Evolutionary conservation across 2,329 filamentous ascomycete genomes (phyloP).

Genomic region (Xylaria sp.): DNA sequence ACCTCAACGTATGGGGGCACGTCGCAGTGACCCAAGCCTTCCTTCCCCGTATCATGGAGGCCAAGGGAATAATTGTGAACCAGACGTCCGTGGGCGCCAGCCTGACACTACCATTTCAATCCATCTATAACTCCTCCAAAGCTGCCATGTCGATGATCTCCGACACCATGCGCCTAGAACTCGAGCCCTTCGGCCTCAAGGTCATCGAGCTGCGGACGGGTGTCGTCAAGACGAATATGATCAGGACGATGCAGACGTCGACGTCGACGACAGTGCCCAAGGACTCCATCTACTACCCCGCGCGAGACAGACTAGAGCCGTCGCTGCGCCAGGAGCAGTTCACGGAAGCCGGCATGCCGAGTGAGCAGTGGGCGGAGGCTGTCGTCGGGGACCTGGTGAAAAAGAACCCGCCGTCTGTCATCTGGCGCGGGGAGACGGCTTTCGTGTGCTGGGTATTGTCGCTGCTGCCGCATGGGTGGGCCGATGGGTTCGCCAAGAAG

Average conservation of each 20-base stretch:
- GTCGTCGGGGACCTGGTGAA: constrained; percentile 4
- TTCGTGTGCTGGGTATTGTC: constrained; percentile 5
- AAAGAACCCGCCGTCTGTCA: background rate
- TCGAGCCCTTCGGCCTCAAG: constrained; percentile 57
- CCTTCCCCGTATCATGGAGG: constrained; percentile 43
- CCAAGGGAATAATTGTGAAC: constrained; percentile 52
- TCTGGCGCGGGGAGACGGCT: constrained; percentile 1
- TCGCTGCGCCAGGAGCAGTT: constrained; percentile 18
- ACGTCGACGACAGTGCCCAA: constrained; percentile 36
- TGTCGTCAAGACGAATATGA: constrained; percentile 34
- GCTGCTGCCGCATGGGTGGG: constrained; percentile 3
- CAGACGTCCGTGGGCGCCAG: constrained; percentile 50
- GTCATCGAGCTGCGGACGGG: constrained; percentile 54
- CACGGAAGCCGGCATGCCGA: constrained; percentile 1
- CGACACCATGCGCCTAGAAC: constrained; percentile 56
- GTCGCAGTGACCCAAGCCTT: constrained; percentile 52
- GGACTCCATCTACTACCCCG: constrained; percentile 37
- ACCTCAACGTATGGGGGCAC: constrained; percentile 50
- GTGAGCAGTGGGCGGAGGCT: constrained; percentile 9
- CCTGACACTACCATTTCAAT: constrained; percentile 47
- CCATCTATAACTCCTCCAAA: constrained; percentile 52
- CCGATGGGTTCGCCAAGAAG: constrained; percentile 3
- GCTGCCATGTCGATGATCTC: constrained; percentile 57
- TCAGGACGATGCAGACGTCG: constrained; percentile 38
- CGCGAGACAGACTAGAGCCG: constrained; percentile 2